Conservation (phyloP, 2,329 filamentous ascomycete species). For the Neoarthrinium moseri region DNA sequence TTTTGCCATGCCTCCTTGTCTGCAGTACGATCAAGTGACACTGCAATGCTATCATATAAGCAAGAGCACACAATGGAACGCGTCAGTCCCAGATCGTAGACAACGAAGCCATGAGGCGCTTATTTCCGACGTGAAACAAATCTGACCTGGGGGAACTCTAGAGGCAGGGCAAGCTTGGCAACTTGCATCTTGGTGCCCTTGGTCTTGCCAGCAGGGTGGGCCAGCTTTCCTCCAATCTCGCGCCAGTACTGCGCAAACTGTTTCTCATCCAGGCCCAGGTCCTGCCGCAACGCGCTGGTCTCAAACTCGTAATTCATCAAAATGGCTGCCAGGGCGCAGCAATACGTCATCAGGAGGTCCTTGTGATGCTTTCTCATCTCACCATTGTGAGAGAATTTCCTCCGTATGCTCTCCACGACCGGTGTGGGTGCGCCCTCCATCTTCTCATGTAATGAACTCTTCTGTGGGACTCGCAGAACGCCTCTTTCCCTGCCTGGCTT, state of each 20-base stretch:
- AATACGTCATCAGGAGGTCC: conserved; percentile 72
- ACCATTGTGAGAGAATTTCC: conserved; percentile 65
- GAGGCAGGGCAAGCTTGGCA: conserved; percentile 72
- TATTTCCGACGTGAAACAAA: too few relatives aligned
- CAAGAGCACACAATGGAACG: too few relatives aligned
- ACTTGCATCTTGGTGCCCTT: conserved; percentile 55
- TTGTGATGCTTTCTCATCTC: conserved; percentile 69
- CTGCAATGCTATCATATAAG: too few relatives aligned
- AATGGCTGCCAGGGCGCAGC: conserved; percentile 68
- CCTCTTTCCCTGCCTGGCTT: conserved; percentile 46
- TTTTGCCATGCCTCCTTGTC: too few relatives aligned
- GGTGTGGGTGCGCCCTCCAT: conserved; percentile 58
- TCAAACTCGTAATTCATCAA: conserved; percentile 74
- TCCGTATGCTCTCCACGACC: conserved; percentile 65
- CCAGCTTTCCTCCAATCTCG: conserved; percentile 72
- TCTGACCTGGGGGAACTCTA: conserved; percentile 73
- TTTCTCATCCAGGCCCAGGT: conserved; percentile 70
- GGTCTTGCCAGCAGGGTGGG: conserved; percentile 58
- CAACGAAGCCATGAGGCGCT: too few relatives aligned
- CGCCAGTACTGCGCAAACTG: conserved; percentile 70
- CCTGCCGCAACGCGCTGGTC: conserved; percentile 66
- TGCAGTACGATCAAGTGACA: too few relatives aligned
- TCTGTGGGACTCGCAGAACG: conserved; percentile 52
- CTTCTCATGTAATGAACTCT: conserved; percentile 59
- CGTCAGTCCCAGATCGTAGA: too few relatives aligned